phyloP scores from a whole-genome alignment of 2,329 filamentous ascomycete species.

The Venturia carpophila region DNA sequence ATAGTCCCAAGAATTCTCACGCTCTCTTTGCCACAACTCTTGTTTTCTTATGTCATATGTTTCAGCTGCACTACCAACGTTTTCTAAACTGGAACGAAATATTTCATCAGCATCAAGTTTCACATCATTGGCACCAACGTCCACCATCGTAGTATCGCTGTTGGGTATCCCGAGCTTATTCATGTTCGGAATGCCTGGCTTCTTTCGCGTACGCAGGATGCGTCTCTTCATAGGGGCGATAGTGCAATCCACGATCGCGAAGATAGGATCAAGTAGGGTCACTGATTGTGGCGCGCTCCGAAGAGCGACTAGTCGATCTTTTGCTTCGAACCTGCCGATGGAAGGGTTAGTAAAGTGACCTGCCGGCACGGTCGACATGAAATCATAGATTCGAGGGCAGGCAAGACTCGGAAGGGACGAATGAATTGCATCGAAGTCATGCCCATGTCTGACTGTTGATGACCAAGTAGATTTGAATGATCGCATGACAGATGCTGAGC shows the following conservation, averaged over 20 bases:
- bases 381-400: neutral
- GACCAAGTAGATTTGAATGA: neutral
- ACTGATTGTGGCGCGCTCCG: slow-evolving; percentile 6
- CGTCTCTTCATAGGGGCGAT: slow-evolving; percentile 14
- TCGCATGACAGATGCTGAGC: neutral
- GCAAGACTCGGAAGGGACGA: neutral
- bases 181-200: slow-evolving; percentile 4
- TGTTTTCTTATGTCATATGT: slow-evolving; percentile 2
- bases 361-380: neutral
- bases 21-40: slow-evolving; percentile 1
- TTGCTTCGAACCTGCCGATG: neutral
- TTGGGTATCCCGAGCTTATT: neutral
- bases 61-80: neutral
- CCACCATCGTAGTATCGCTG: neutral
- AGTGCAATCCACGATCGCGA: slow-evolving; percentile 3
- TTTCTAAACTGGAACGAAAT: neutral
- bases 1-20: slow-evolving; percentile 12
- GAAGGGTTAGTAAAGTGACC: neutral
- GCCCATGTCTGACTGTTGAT: neutral
- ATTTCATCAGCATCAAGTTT: slow-evolving; percentile 6
- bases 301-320: slow-evolving; percentile 10
- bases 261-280: slow-evolving; percentile 1
- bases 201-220: slow-evolving; percentile 12
- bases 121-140: neutral
- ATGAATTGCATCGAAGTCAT: neutral